These are phyloP conservation scores for Tricholoma terreum DNA, from an alignment of 768 basidiomycete species.

Conservation along the genomic window DNA sequence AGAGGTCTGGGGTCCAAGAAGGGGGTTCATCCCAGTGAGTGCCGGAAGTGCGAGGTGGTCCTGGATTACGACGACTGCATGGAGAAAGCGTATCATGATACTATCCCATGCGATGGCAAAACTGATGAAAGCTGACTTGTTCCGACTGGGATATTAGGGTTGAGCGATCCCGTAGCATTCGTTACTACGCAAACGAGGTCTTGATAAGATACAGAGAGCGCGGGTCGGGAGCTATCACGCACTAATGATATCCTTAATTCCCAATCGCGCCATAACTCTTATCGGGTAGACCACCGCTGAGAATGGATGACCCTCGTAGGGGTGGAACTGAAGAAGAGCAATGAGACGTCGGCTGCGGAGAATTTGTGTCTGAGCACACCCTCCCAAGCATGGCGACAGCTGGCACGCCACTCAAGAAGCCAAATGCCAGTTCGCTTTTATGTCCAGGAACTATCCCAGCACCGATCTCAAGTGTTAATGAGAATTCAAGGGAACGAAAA, in stretches of 20 bases:
- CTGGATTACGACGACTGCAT: slow-evolving; percentile 75
- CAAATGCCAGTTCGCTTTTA: slow-evolving; percentile 77
- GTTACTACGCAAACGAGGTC: slow-evolving; percentile 70
- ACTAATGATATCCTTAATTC: slow-evolving; percentile 76
- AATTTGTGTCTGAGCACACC: slow-evolving; percentile 36
- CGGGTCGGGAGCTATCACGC: slow-evolving; percentile 21
- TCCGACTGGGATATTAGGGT: slow-evolving; percentile 69
- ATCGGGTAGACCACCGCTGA: slow-evolving; percentile 74
- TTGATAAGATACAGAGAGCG: background rate
- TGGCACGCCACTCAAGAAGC: slow-evolving; percentile 71
- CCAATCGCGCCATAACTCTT: slow-evolving; percentile 73
- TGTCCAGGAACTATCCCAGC: slow-evolving; percentile 67
- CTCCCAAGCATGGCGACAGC: slow-evolving; percentile 90
- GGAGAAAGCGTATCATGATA: slow-evolving; percentile 13
- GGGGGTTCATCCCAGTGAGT: slow-evolving; percentile 71
- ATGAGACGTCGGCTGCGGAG: background rate
- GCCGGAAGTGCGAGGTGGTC: slow-evolving; percentile 85
- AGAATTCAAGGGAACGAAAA: too few relatives aligned
- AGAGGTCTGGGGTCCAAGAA: slow-evolving; percentile 68
- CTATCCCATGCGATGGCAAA: background rate
- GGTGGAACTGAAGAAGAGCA: slow-evolving; percentile 58
- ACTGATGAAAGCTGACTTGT: slow-evolving; percentile 53
- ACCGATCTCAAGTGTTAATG: background rate
- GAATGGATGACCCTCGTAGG: slow-evolving; percentile 79
- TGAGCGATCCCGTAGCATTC: slow-evolving; percentile 84